phyloP scores from a whole-genome alignment of 305 asterid genomes.

The Fraxinus baroniana region DNA sequence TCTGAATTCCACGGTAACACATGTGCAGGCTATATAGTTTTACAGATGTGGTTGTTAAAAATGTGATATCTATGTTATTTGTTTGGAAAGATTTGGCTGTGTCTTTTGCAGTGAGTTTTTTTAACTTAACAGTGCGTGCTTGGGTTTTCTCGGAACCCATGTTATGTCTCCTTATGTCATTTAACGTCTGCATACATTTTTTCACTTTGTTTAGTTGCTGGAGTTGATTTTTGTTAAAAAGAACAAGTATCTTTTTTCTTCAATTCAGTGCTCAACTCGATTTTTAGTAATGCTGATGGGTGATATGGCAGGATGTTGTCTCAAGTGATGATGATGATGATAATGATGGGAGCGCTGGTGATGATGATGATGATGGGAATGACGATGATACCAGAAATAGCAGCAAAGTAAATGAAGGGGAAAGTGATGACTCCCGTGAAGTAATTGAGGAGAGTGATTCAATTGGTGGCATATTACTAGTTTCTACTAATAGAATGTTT shows the following conservation, averaged over 20 bases:
- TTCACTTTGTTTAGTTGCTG: neutral
- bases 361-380: no score
- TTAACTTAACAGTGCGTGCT: neutral
- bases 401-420: no score
- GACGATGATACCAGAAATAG: no score
- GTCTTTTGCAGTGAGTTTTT: neutral
- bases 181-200: neutral
- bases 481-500: neutral
- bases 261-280: neutral
- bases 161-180: neutral
- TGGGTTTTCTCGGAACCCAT: neutral
- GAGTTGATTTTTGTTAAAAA: neutral
- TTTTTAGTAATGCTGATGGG: neutral
- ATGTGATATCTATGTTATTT: neutral
- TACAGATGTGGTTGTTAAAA: neutral
- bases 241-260: neutral
- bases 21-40: neutral
- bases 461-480: constrained; percentile 35
- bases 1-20: neutral
- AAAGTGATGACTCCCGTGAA: no score
- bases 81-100: neutral
- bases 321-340: constrained; percentile 26
- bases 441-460: constrained; percentile 42
- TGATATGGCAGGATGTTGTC: constrained; percentile 42
- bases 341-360: constrained; percentile 9